A percentile compares a stretch with the other conserved stretches of the same genome.
phyloP scores from a whole-genome alignment of 2,329 filamentous ascomycete species.

The Ascochyta lentis region DNA sequence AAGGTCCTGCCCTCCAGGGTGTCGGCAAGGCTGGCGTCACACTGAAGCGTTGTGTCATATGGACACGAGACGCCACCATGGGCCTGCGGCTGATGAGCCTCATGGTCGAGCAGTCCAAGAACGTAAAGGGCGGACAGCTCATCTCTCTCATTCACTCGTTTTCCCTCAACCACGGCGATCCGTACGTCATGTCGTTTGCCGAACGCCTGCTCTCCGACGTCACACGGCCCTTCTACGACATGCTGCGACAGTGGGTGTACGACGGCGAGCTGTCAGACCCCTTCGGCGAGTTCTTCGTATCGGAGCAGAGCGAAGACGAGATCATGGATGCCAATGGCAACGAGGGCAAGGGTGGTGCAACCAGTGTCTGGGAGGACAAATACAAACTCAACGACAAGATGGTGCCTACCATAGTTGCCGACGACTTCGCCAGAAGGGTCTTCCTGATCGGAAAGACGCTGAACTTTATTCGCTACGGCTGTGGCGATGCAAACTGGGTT shows the following conservation, averaged over 20 bases:
- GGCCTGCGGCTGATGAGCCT: constrained; percentile 90
- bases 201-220: constrained; percentile 86
- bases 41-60: constrained; percentile 92
- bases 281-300: constrained; percentile 93
- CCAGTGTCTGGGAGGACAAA: constrained; percentile 97
- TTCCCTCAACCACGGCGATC: constrained; percentile 91
- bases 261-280: constrained; percentile 98
- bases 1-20: constrained; percentile 69
- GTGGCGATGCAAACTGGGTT: constrained; percentile 92
- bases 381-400: constrained; percentile 85
- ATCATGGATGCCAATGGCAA: constrained; percentile 51
- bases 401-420: constrained; percentile 91
- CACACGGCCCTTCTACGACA: constrained; percentile 94
- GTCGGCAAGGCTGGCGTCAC: constrained; percentile 90
- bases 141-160: constrained; percentile 94
- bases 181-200: constrained; percentile 90
- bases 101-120: constrained; percentile 89
- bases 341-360: constrained; percentile 64
- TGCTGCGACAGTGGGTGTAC: constrained; percentile 96
- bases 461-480: constrained; percentile 97
- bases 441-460: constrained; percentile 97
- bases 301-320: constrained; percentile 71
- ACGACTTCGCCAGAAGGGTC: constrained; percentile 93
- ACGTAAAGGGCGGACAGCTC: constrained; percentile 84
- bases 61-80: constrained; percentile 97